Evolutionary conservation across 805 yeast genomes (phyloP).

Genomic region (Candida easanensis): DNA sequence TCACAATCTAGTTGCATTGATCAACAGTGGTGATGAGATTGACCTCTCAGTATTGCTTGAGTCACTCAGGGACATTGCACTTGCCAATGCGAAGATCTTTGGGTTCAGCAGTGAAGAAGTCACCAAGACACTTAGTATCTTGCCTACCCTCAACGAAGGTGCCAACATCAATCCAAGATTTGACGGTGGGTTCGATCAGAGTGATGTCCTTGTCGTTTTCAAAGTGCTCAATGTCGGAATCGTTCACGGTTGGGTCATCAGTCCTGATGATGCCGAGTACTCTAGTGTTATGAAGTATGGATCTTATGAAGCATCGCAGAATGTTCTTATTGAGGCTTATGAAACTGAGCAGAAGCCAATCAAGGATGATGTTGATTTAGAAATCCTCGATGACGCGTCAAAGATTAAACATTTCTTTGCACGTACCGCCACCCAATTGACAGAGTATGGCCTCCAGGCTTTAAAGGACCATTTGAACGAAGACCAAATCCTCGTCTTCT

Average conservation of each 20-base stretch:
- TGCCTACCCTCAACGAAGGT: constrained; percentile 70
- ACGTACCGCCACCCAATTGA: constrained; percentile 70
- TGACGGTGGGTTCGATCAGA: constrained; percentile 54
- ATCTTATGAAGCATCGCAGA: constrained; percentile 61
- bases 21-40: constrained; percentile 31
- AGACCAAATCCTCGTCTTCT: constrained; percentile 65
- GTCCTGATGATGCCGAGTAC: constrained; percentile 37
- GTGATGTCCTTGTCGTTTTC: constrained; percentile 56
- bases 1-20: constrained; percentile 30
- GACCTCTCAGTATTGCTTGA: constrained; percentile 42
- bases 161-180: constrained; percentile 70
- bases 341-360: constrained; percentile 30
- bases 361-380: constrained; percentile 25
- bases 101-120: constrained; percentile 30
- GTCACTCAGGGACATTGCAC: constrained; percentile 46
- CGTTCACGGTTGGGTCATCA: constrained; percentile 84
- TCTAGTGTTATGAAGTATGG: constrained; percentile 36
- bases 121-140: constrained; percentile 40
- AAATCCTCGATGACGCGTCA: constrained; percentile 32
- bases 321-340: constrained; percentile 46
- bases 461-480: constrained; percentile 43
- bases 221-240: constrained; percentile 55
- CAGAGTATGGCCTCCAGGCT: constrained; percentile 57
- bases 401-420: constrained; percentile 49
- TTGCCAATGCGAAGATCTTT: constrained; percentile 30